Percentiles rank a stretch among this genome's conserved stretches.
Conservation (phyloP, 352 stramenopile genomes). For the Globisporangium viniferum region DNA sequence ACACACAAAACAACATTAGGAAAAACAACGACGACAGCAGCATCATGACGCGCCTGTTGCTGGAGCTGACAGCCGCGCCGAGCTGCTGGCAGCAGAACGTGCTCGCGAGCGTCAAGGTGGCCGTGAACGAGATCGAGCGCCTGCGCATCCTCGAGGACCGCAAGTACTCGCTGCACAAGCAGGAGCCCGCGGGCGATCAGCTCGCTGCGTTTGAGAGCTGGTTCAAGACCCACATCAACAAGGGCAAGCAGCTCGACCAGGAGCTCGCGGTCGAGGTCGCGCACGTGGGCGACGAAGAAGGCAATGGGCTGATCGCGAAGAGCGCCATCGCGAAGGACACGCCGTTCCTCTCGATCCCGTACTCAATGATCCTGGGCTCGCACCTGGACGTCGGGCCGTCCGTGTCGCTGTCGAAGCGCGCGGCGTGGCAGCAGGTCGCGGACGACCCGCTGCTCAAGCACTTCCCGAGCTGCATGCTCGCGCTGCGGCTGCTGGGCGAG, state of each 20-base stretch:
- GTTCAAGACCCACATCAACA: slow-evolving; percentile 18
- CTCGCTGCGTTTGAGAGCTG: slow-evolving; percentile 29
- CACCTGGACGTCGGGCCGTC: slow-evolving; percentile 21
- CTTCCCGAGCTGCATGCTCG: slow-evolving; percentile 42
- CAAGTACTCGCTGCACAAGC: slow-evolving; percentile 23
- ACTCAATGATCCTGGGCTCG: slow-evolving; percentile 27
- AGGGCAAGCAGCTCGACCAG: background rate
- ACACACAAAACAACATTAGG: background rate
- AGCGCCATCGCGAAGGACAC: slow-evolving; percentile 22
- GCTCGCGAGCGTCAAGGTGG: slow-evolving; percentile 22
- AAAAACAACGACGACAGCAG: background rate
- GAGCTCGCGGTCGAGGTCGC: slow-evolving; percentile 19
- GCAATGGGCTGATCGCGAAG: slow-evolving; percentile 29
- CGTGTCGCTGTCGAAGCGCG: slow-evolving; percentile 3
- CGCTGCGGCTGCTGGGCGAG: slow-evolving; percentile 40
- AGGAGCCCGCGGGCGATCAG: slow-evolving; percentile 13
- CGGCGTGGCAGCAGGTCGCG: slow-evolving; percentile 24
- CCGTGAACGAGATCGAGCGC: slow-evolving; percentile 28
- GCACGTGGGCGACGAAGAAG: slow-evolving; percentile 22
- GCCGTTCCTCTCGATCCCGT: slow-evolving; percentile 36
- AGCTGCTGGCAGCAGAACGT: slow-evolving; percentile 32
- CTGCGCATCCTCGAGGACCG: slow-evolving; percentile 20
- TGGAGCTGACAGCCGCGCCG: slow-evolving; percentile 30
- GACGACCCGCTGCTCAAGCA: slow-evolving; percentile 34
- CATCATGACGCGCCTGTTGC: slow-evolving; percentile 16